These are phyloP conservation scores for Spathaspora hagerdaliae DNA, from an alignment of 805 yeast species.

Conservation along the genomic window DNA sequence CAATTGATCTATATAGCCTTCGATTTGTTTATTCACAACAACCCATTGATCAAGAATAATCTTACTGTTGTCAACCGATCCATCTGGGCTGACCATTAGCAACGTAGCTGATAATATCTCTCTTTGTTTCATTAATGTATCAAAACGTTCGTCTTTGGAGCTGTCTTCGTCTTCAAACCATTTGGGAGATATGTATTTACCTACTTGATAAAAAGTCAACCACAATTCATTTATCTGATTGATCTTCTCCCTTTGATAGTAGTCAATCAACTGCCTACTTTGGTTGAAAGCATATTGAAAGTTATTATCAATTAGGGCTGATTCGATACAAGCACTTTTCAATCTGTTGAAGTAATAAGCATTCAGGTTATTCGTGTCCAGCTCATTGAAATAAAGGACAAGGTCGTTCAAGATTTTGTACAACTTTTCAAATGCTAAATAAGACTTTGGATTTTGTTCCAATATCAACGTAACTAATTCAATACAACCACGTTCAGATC, in stretches of 20 bases:
- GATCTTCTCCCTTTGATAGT: constrained; percentile 9
- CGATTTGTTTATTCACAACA: constrained; percentile 36
- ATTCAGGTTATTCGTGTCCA: constrained; percentile 4
- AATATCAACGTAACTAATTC: constrained; percentile 40
- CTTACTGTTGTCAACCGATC: constrained; percentile 51
- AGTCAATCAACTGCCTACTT: constrained; percentile 34
- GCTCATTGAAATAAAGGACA: constrained; percentile 32
- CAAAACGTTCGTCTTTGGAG: constrained; percentile 12
- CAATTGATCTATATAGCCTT: constrained; percentile 8
- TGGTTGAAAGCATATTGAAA: constrained; percentile 53
- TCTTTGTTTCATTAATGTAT: constrained; percentile 45
- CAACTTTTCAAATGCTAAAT: constrained; percentile 40
- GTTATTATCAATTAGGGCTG: constrained; percentile 60
- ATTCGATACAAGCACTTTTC: constrained; percentile 56
- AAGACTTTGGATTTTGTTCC: constrained; percentile 53
- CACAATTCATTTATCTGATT: constrained; percentile 41
- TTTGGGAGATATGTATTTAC: constrained; percentile 42
- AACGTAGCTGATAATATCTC: constrained; percentile 51
- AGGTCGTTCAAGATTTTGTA: constrained; percentile 39
- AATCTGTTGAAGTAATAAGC: constrained; percentile 26
- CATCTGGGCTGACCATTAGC: constrained; percentile 25
- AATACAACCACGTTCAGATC: constrained; percentile 14
- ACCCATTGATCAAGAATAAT: constrained; percentile 65
- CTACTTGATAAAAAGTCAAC: constrained; percentile 73
- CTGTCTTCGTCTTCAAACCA: constrained; percentile 23